phyloP scores from a whole-genome alignment of 2,329 filamentous ascomycete genomes.

The Ampelomyces quisqualis region DNA sequence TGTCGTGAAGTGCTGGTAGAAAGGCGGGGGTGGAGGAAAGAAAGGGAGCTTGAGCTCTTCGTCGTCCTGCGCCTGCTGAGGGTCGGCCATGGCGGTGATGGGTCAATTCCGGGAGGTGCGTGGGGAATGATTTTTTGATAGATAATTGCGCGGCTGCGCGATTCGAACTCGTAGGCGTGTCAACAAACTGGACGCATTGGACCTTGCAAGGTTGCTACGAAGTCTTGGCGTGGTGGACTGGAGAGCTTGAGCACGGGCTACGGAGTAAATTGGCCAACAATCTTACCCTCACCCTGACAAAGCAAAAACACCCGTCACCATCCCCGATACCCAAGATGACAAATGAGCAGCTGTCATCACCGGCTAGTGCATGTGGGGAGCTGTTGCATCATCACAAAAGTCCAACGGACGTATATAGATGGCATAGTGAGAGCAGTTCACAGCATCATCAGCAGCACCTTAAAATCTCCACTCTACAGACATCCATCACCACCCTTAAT shows the following conservation, averaged over 20 bases:
- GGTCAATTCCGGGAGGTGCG: too few species aligned
- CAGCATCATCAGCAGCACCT: too few species aligned
- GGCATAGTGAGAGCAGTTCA: too few species aligned
- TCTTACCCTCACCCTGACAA: too few species aligned
- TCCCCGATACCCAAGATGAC: not conserved
- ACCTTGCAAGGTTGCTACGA: constrained; percentile 7
- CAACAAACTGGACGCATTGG: constrained; percentile 2
- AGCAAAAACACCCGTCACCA: too few species aligned
- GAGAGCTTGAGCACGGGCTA: constrained; percentile 7
- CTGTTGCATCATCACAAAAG: not conserved
- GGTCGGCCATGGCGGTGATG: too few species aligned
- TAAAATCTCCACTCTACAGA: not conserved
- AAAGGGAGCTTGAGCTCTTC: constrained; percentile 41
- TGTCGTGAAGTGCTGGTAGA: constrained; percentile 84
- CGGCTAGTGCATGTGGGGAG: not conserved
- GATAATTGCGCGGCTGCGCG: too few species aligned
- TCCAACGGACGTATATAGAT: not conserved
- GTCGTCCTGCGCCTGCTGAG: constrained; percentile 13
- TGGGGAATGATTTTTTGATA: too few species aligned
- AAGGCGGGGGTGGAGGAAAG: constrained; percentile 84
- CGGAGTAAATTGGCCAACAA: too few species aligned
- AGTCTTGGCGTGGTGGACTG: not conserved
- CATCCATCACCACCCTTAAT: not conserved
- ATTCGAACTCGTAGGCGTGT: not conserved
- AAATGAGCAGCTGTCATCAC: not conserved